Base-by-base conservation (phyloP, 176 grass and related monocot genomes). In the Avena atlantica region DNA sequence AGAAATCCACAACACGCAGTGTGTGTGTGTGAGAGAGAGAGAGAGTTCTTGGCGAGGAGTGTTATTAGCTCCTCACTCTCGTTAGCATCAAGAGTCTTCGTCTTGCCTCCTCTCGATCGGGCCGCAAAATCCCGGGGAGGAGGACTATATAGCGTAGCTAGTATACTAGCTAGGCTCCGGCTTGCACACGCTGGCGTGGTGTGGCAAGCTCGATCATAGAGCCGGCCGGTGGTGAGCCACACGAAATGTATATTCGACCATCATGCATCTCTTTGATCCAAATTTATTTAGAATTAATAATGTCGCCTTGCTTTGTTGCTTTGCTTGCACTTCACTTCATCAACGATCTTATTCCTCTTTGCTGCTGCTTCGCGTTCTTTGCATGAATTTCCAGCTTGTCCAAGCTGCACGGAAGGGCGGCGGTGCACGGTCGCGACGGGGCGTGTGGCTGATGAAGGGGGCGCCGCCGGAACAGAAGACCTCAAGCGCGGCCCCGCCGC, bases 381-480 rank as follows among this genome's bases (percentile, higher is more conserved):
- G 53, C 53, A 56, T 56, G 86, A 23, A 59, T 70, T 25, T 1
- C 34, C 62, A 83, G 73, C 67, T 63, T 27, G 74, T 24, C 83
- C 83, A 84, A 47, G 19, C 77, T 12, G 19, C 59, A 52, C 52
- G 52, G 20, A 86, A 78, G 61, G 21, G 23, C 13, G 8, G 84
- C 7, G 20, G 81, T 8, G 58, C 20, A 1, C 81, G 84, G 56
- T 24, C 31, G 16, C 79, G 84, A 45, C 79, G 73, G 56, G 21
- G 47, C 1, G 20, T 16, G 24, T 24, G 70, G 4, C 8, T 34
- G 25, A 63, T 12, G 42, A 83, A 87, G 77, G 64, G 52, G 17
- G 81, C 11, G 6, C 63, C 63, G 24, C 25, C 81, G 87, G 89
- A 87, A 12, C 48, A 75, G 76, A 91, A 89, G 84, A 27, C 19